phyloP scores from a whole-genome alignment of 331 rosid species.

The Quercus tomentella region DNA sequence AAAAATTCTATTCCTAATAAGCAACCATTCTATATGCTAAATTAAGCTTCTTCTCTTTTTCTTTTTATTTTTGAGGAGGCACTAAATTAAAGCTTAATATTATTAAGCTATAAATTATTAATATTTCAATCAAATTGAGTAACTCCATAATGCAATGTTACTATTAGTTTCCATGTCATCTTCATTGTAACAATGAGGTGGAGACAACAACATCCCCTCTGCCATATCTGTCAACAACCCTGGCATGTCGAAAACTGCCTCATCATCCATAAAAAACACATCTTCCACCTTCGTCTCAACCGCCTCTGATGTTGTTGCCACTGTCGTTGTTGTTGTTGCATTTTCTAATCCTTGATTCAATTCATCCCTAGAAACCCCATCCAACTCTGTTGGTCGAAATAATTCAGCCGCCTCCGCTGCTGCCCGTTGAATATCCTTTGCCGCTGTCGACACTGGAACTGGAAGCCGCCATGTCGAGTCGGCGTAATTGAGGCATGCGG shows the following conservation, averaged over 20 bases:
- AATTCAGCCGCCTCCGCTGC: conserved; percentile 79
- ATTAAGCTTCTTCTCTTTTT: too few relatives aligned
- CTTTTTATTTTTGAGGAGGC: too few relatives aligned
- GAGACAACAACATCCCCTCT: conserved; percentile 64
- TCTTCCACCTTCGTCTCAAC: background rate
- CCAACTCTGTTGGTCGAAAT: conserved; percentile 42
- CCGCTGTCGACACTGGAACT: conserved; percentile 41
- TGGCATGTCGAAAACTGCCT: conserved; percentile 47
- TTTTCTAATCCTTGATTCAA: background rate
- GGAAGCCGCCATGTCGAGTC: conserved; percentile 64
- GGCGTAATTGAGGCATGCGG: conserved; percentile 73
- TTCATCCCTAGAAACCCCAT: background rate
- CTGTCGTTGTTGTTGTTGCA: background rate
- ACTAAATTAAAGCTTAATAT: too few relatives aligned
- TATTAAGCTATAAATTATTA: too few relatives aligned
- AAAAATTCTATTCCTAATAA: too few relatives aligned
- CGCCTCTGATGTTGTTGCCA: too few relatives aligned
- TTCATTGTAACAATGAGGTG: conserved; percentile 26
- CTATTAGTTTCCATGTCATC: conserved; percentile 51
- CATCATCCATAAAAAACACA: conserved; percentile 37
- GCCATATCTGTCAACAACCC: conserved; percentile 63
- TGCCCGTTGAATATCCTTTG: conserved; percentile 77
- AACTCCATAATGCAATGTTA: conserved; percentile 74
- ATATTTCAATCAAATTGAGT: conserved; percentile 26
- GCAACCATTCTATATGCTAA: too few relatives aligned